Percentiles rank a stretch among this genome's conserved stretches.
Evolutionary conservation across 1,139 yeast genomes (phyloP).

Genomic region (Taphrina betulina): DNA sequence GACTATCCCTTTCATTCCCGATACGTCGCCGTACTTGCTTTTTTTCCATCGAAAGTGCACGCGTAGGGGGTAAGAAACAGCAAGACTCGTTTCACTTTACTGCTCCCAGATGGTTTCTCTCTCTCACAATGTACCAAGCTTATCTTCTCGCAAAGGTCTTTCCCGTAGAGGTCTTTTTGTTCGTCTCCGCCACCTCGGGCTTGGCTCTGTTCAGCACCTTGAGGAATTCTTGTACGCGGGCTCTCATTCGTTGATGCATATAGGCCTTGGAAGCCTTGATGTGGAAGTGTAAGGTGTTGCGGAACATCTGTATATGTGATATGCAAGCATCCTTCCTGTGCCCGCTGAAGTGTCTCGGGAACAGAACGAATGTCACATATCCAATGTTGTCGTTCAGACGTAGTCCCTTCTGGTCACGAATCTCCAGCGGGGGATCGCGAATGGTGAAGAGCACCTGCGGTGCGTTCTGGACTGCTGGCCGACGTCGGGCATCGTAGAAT

Average conservation of each 20-base stretch:
- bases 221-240: slow-evolving; percentile 85
- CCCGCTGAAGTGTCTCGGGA: slow-evolving; percentile 62
- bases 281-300: slow-evolving; percentile 97
- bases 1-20: too few species aligned
- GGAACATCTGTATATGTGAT: slow-evolving; percentile 82
- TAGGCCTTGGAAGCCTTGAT: slow-evolving; percentile 97
- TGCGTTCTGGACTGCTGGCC: slow-evolving; percentile 87
- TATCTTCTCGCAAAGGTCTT: slow-evolving; percentile 24
- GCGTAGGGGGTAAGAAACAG: too few species aligned
- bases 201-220: slow-evolving; percentile 96
- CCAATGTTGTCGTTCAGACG: slow-evolving; percentile 46
- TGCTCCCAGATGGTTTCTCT: too few species aligned
- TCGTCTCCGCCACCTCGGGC: slow-evolving; percentile 83
- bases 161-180: slow-evolving; percentile 51
- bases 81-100: too few species aligned
- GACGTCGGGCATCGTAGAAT: slow-evolving; percentile 93
- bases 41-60: too few species aligned
- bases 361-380: slow-evolving; percentile 51
- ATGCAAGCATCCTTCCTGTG: slow-evolving; percentile 62
- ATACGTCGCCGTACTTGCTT: too few species aligned
- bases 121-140: not conserved
- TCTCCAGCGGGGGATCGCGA: slow-evolving; percentile 89
- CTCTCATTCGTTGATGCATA: slow-evolving; percentile 98
- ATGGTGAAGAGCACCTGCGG: slow-evolving; percentile 95
- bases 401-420: slow-evolving; percentile 48